These are phyloP conservation scores for Kazachstania sp. DNA, from an alignment of 1,139 yeast species.

Conservation along the genomic window DNA sequence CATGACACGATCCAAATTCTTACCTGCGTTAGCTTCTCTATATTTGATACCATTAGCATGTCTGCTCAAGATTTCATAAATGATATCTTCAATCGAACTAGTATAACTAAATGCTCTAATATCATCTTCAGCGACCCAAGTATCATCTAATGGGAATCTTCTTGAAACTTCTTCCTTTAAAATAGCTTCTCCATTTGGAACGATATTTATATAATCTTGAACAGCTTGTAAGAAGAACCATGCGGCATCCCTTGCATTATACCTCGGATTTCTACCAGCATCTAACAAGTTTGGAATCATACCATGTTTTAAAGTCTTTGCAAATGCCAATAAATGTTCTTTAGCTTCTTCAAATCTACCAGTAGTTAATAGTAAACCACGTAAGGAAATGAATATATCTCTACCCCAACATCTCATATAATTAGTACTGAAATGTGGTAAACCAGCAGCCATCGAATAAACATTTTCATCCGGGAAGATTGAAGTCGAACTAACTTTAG, in stretches of 20 bases:
- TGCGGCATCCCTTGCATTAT: constrained; percentile 93
- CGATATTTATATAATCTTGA: constrained; percentile 67
- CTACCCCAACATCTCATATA: constrained; percentile 99
- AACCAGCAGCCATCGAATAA: constrained; percentile 88
- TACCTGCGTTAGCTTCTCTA: constrained; percentile 95
- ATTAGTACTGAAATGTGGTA: constrained; percentile 84
- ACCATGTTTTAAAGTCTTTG: constrained; percentile 88
- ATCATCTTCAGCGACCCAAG: constrained; percentile 60
- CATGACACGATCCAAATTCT: constrained; percentile 84
- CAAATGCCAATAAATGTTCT: constrained; percentile 76
- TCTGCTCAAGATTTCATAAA: constrained; percentile 71
- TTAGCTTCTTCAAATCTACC: constrained; percentile 76
- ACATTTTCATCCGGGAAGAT: constrained; percentile 54
- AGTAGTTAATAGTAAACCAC: constrained; percentile 73
- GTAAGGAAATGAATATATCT: constrained; percentile 79
- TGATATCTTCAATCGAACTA: constrained; percentile 61
- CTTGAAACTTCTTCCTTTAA: constrained; percentile 66
- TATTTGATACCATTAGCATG: constrained; percentile 85
- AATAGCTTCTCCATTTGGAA: constrained; percentile 60
- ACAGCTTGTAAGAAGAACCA: constrained; percentile 88
- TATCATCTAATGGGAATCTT: constrained; percentile 86
- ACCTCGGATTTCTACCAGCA: constrained; percentile 88
- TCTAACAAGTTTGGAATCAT: constrained; percentile 87
- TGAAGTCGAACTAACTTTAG: constrained; percentile 65
- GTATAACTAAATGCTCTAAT: constrained; percentile 67